Base-by-base conservation (phyloP, 306 rosid genomes). In the Quercus cerris region DNA sequence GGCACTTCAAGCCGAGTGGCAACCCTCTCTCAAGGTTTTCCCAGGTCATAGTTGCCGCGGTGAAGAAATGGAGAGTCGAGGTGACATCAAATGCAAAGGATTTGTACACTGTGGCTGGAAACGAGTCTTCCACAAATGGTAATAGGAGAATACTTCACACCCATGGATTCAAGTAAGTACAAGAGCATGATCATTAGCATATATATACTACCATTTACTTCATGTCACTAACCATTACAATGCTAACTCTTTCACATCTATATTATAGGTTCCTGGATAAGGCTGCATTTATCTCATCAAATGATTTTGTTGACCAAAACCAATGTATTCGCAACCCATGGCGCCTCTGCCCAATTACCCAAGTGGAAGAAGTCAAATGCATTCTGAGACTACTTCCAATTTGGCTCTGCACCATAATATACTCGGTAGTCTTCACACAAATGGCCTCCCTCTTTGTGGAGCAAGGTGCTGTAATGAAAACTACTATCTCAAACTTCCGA, bases 381-480 rank as follows among this genome's bases (percentile, higher is more conserved):
- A 88, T 96, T 81, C 82, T 96, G 25, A 89, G 99, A 79, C 87
- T 96, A 44, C 97, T 96, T 80, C 99, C 99, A 31, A 96, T 96
- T 35, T 96, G 99, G 99, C 94, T 96, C 76, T 96, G 99, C 91
- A 96, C 99, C 81, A 96, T 96, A 81, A 78, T 96, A 85, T 96
- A 93, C 89, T 96, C 99, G 0, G 99, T 96, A 67, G 99, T 93
- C 79, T 96, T 93, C 85, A 93, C 99, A 73, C 99, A 96, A 84
- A 96, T 96, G 99, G 98, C 98, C 49, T 96, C 99, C 20, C 98
- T 96, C 81, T 96, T 96, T 68, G 99, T 96, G 61, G 99, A 93
- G 88, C 99, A 96, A 88, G 99, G 99, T 17, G 97, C 97, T 1
- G 99, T 94, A 79, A 96, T 96, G 99, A 90, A 96, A 75, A 89